Evolutionary conservation across 2,329 filamentous ascomycete genomes (phyloP), one percentile per base, ranked within the genome.

Genomic region (Penicillium paneum): DNA sequence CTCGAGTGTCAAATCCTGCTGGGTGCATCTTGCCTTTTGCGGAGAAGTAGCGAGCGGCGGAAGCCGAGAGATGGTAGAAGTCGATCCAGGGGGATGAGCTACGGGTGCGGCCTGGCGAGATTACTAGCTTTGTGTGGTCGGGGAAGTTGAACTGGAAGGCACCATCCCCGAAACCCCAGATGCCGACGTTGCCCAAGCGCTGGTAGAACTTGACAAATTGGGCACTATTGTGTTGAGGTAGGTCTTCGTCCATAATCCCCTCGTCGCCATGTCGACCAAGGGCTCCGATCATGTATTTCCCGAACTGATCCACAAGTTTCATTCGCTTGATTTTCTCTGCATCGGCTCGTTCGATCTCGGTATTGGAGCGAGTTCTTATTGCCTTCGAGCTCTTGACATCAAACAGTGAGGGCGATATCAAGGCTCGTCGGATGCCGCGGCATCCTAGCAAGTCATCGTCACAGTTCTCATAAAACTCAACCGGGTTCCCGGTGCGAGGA

Each of bases 61-160:
- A 71, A 0, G 76, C 69, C 1, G 77, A 77, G 5, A 80, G 71
- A 51, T 79, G 77, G 57, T 79, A 79, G 59, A 79, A 78, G 64
- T 80, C 77, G 28, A 78, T 65, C 70, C 73, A 76, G 12, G 71
- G 71, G 3, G 74, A 71, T 1, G 70, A 71, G 56, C 64, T 69
- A 52, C 72, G 64, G n/a, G 68, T 70, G 35, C 69, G 71, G 15
- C 69, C 71, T 13, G 71, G 69, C 5, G 77, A 75, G 32, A 80
- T 66, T n/a, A 79, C 72, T 12, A 80, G 69, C 58, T 80, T 80
- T 12, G 78, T 80, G 56, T 80, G 78, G 52, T 80, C 78, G 2
- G 78, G 78, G 60, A 80, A 80, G 59, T 80, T 80, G 67, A 80
- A 79, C 66, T 79, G 78, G 55, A 80, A 74, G 49, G 76, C 73